phyloP scores from a whole-genome alignment of 495 filamentous ascomycete genomes.

The Aspergillus incahuasiensis region DNA sequence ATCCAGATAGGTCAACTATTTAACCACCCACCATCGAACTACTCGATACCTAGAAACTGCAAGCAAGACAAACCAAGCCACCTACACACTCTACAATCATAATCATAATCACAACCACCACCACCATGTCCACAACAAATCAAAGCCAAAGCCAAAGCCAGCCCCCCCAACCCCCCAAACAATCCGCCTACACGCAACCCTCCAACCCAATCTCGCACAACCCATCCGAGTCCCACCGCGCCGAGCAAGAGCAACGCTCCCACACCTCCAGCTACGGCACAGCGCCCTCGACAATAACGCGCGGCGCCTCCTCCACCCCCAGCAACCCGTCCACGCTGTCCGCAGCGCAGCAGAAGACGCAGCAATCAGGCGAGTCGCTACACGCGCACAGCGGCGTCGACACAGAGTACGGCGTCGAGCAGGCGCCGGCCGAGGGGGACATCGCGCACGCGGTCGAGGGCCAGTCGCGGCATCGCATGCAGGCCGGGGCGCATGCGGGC shows the following conservation, averaged over 20 bases:
- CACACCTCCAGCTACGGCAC: constrained; percentile 28
- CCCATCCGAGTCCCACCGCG: constrained; percentile 11
- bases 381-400: constrained; percentile 27
- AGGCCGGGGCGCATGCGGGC: constrained; percentile 35
- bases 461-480: constrained; percentile 29
- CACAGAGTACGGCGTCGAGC: constrained; percentile 54
- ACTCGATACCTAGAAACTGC: too few species aligned
- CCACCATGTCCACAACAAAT: not conserved
- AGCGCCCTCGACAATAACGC: constrained; percentile 35
- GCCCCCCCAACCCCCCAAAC: constrained; percentile 47
- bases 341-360: constrained; percentile 15
- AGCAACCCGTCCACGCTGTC: constrained; percentile 32
- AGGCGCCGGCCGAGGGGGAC: constrained; percentile 48
- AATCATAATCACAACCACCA: not conserved
- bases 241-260: too few species aligned
- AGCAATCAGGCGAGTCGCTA: constrained; percentile 13
- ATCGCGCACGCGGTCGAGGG: constrained; percentile 47
- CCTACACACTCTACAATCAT: not conserved
- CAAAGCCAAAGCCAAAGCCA: too few species aligned
- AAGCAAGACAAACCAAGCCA: not conserved
- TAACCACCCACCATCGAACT: too few species aligned
- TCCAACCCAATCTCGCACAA: constrained; percentile 47
- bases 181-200: constrained; percentile 45
- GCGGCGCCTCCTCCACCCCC: constrained; percentile 34
- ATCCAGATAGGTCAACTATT: too few species aligned